Percentiles rank a stretch among this genome's conserved stretches.
Conservation (phyloP, 257 asterid genomes). For the Solanum rostratum region DNA sequence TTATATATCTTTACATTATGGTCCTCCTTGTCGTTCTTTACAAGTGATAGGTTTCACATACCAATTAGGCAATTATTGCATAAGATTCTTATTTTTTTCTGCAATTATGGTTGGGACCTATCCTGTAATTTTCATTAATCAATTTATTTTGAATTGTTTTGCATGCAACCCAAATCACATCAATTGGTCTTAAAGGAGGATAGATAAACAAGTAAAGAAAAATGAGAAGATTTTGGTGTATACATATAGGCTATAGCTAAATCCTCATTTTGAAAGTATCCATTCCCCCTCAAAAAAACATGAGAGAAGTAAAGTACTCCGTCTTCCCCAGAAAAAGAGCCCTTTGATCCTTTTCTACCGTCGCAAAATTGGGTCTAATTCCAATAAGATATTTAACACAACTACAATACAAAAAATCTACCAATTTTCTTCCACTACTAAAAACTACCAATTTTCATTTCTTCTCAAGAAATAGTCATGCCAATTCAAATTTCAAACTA, state of each 20-base stretch:
- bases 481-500: background rate
- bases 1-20: background rate
- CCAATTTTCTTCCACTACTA: background rate
- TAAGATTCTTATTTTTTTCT: background rate
- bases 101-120: background rate
- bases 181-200: background rate
- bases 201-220: background rate
- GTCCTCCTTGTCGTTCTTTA: background rate
- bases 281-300: background rate
- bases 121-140: background rate
- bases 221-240: background rate
- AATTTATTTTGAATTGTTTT: background rate
- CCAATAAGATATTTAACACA: background rate
- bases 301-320: background rate
- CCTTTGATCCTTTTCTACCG: background rate
- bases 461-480: background rate
- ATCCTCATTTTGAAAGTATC: background rate
- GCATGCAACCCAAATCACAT: background rate
- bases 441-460: background rate
- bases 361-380: background rate
- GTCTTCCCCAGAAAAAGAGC: background rate
- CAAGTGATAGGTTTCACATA: background rate
- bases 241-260: too few species aligned
- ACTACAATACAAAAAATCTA: background rate
- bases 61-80: background rate